Evolutionary conservation across 1,284 basidiomycete species (phyloP).

Genomic region (Fomes fomentarius): DNA sequence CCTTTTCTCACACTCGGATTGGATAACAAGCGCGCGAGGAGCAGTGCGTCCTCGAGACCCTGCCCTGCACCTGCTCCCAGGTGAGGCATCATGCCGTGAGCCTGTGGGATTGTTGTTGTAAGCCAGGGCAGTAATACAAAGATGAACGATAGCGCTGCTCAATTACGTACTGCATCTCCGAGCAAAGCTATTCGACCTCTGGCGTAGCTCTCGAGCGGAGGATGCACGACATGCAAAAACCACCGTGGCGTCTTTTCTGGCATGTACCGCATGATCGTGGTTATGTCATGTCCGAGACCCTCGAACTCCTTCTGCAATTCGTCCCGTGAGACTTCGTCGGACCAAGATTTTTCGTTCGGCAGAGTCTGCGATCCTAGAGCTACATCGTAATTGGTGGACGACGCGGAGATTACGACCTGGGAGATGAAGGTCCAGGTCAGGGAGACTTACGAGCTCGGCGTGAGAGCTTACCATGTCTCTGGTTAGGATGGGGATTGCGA

Average conservation of each 20-base stretch:
- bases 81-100: conserved; percentile 63
- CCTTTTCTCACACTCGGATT: conserved; percentile 44
- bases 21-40: conserved; percentile 51
- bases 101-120: conserved; percentile 38
- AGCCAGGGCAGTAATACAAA: no score
- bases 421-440: not conserved
- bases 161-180: conserved; percentile 55
- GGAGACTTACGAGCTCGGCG: not conserved
- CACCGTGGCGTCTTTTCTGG: conserved; percentile 53
- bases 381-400: conserved; percentile 26
- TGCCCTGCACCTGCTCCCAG: conserved; percentile 66
- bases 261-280: conserved; percentile 47
- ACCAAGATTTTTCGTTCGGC: conserved; percentile 46
- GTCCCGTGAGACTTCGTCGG: conserved; percentile 42
- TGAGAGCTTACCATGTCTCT: not conserved
- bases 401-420: not conserved
- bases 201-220: conserved; percentile 50
- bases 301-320: conserved; percentile 50
- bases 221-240: conserved; percentile 58
- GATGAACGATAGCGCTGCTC: not conserved
- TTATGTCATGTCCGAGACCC: conserved; percentile 53
- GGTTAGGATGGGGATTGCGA: conserved; percentile 46
- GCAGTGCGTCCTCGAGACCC: conserved; percentile 61
- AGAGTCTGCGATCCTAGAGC: conserved; percentile 41
- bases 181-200: conserved; percentile 53